phyloP scores from a whole-genome alignment of 371 early-diverging fungal species.

The Sporodiniella umbellata region DNA sequence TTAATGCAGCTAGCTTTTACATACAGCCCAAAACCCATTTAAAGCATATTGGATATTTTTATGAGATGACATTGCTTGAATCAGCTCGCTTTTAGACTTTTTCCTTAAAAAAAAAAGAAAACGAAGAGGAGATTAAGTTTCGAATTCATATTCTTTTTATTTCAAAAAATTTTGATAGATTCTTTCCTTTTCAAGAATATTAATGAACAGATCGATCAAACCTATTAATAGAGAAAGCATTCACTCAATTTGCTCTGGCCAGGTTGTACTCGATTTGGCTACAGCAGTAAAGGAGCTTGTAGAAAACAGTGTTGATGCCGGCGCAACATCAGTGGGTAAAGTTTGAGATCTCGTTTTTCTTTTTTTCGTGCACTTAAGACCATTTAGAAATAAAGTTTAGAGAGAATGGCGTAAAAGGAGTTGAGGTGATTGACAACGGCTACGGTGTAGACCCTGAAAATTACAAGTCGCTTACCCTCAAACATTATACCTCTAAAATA shows the following conservation, averaged over 20 bases:
- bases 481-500: conserved; percentile 82
- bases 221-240: conserved; percentile 49
- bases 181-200: too few species aligned
- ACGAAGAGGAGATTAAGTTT: too few species aligned
- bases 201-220: too few species aligned
- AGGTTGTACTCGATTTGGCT: conserved; percentile 87
- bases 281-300: conserved; percentile 93
- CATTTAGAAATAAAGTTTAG: conserved; percentile 74
- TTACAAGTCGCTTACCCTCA: conserved; percentile 61
- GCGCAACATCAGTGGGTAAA: conserved; percentile 77
- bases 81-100: too few species aligned
- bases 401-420: conserved; percentile 71
- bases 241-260: conserved; percentile 85
- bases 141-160: too few species aligned
- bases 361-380: background rate
- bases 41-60: too few species aligned
- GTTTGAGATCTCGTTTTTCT: background rate
- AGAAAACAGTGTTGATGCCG: conserved; percentile 97
- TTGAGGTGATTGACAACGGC: conserved; percentile 89
- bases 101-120: too few species aligned
- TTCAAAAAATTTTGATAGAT: too few species aligned
- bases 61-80: too few species aligned
- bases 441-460: conserved; percentile 68
- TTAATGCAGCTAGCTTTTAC: too few species aligned
- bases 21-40: too few species aligned